Conservation (phyloP, 495 filamentous ascomycete genomes). For the Annulohypoxylon stygium region DNA sequence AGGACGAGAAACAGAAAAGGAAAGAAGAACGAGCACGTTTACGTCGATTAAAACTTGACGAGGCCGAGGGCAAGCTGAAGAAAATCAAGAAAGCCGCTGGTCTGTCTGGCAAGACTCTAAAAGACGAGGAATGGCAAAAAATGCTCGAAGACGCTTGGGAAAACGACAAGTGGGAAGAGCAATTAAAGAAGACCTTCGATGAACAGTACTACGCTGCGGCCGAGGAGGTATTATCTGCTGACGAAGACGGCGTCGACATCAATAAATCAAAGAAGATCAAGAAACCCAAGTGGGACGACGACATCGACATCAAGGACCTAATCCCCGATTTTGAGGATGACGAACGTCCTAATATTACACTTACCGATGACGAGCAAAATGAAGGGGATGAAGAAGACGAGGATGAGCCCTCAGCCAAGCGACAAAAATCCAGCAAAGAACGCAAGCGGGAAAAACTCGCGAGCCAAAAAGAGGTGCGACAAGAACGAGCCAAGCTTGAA, state of each 20-base stretch:
- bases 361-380: slow-evolving; percentile 61
- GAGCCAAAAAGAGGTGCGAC: slow-evolving; percentile 78
- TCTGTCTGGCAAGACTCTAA: slow-evolving; percentile 73
- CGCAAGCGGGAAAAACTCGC: slow-evolving; percentile 74
- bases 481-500: slow-evolving; percentile 86
- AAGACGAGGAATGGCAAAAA: slow-evolving; percentile 81
- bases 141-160: slow-evolving; percentile 90
- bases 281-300: slow-evolving; percentile 96
- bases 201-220: slow-evolving; percentile 86
- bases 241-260: slow-evolving; percentile 52
- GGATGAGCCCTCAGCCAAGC: slow-evolving; percentile 59
- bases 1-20: slow-evolving; percentile 79
- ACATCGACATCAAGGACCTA: slow-evolving; percentile 95
- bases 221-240: slow-evolving; percentile 65
- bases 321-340: slow-evolving; percentile 84
- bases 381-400: slow-evolving; percentile 57
- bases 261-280: slow-evolving; percentile 66
- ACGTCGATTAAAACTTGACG: slow-evolving; percentile 87
- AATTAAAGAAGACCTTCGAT: slow-evolving; percentile 88
- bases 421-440: slow-evolving; percentile 74
- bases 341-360: slow-evolving; percentile 64
- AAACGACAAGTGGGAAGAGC: slow-evolving; percentile 85
- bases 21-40: slow-evolving; percentile 86
- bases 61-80: slow-evolving; percentile 83
- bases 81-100: slow-evolving; percentile 91